Evolutionary conservation across 306 rosid species (phyloP).

Genomic region (Arachis stenosperma): DNA sequence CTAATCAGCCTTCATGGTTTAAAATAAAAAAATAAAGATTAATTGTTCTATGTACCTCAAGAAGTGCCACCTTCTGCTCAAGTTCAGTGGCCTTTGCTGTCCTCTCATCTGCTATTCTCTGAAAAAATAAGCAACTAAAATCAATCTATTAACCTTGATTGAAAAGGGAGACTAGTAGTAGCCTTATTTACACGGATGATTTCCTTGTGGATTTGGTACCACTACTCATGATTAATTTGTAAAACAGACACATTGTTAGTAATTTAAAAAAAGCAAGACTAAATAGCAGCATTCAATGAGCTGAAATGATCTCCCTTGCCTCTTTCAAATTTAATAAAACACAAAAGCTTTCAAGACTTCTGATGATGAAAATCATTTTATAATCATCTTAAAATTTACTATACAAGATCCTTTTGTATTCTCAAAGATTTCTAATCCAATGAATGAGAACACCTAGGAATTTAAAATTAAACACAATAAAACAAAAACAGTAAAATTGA

Average conservation of each 20-base stretch:
- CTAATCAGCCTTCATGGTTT: conserved; percentile 4
- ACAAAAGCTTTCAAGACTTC: neutral
- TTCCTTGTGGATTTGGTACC: conserved; percentile 4
- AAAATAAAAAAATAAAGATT: conserved; percentile 7
- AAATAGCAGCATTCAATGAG: conserved; percentile 20
- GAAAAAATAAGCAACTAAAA: conserved; percentile 37
- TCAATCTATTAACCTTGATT: conserved; percentile 32
- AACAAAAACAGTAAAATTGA: too few relatives aligned
- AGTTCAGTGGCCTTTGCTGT: conserved; percentile 89
- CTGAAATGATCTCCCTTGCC: conserved; percentile 1
- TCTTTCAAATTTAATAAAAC: conserved; percentile 8
- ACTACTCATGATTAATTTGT: conserved; percentile 23
- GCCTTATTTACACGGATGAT: conserved; percentile 1
- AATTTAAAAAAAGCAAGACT: conserved; percentile 19
- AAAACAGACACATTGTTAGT: conserved; percentile 15
- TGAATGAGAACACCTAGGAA: neutral
- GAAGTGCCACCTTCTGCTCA: conserved; percentile 95
- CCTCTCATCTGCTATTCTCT: conserved; percentile 94
- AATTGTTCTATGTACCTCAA: conserved; percentile 67
- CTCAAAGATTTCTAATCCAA: neutral
- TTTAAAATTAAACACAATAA: too few relatives aligned
- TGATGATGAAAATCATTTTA: conserved; percentile 6
- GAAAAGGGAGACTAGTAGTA: conserved; percentile 8
- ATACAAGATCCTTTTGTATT: conserved; percentile 1
- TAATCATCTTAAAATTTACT: conserved; percentile 19